A percentile compares a stretch with the other conserved stretches of the same genome.
Conservation (phyloP, 176 grass and related monocot genomes). For the Oryza meyeriana region DNA sequence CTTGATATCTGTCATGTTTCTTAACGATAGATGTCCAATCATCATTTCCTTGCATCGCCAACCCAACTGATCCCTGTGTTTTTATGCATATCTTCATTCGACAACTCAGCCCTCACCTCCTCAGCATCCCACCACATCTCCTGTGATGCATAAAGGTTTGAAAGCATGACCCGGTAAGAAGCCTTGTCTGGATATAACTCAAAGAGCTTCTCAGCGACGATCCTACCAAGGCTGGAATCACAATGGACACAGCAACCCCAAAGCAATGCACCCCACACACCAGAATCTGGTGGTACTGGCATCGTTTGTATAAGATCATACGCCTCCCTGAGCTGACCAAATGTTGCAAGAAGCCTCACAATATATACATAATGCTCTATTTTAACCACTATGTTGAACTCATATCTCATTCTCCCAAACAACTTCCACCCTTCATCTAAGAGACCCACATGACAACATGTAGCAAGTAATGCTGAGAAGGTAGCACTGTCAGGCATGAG, state of each 20-base stretch:
- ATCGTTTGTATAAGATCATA: slow-evolving; percentile 65
- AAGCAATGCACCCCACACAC: slow-evolving; percentile 77
- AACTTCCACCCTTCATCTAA: slow-evolving; percentile 60
- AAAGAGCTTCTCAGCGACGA: slow-evolving; percentile 51
- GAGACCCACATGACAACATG: slow-evolving; percentile 60
- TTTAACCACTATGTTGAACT: slow-evolving; percentile 39
- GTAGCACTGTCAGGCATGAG: slow-evolving; percentile 52
- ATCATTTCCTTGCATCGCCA: slow-evolving; percentile 32
- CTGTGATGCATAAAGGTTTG: slow-evolving; percentile 62
- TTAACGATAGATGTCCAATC: neutral
- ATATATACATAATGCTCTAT: slow-evolving; percentile 73
- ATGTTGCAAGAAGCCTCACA: slow-evolving; percentile 66
- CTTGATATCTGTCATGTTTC: slow-evolving; percentile 1
- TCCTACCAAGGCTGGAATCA: slow-evolving; percentile 48
- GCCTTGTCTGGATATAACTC: slow-evolving; percentile 47
- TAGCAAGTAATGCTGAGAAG: slow-evolving; percentile 56
- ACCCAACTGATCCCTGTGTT: slow-evolving; percentile 51
- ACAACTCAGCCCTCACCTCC: slow-evolving; percentile 35
- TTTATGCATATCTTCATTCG: slow-evolving; percentile 34
- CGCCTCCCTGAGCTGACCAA: slow-evolving; percentile 53
- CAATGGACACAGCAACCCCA: slow-evolving; percentile 66
- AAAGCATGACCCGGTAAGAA: slow-evolving; percentile 75
- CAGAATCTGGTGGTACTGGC: slow-evolving; percentile 42
- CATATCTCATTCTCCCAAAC: slow-evolving; percentile 61
- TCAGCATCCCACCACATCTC: slow-evolving; percentile 68